Evolutionary conservation across 2,329 filamentous ascomycete genomes (phyloP).

Genomic region (Penicillium sp.): DNA sequence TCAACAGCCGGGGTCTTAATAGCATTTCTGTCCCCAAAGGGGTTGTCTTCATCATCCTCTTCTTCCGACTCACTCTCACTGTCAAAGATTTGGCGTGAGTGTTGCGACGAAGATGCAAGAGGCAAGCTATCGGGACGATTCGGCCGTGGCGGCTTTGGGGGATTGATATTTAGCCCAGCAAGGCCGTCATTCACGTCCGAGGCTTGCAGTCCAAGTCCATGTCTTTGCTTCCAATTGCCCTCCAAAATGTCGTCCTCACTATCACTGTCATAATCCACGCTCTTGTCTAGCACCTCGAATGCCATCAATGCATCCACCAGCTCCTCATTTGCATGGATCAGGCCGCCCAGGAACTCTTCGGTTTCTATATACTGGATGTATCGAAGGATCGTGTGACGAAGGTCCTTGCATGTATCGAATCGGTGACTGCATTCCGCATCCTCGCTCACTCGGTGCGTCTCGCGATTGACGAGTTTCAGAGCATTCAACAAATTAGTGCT

Average conservation of each 20-base stretch:
- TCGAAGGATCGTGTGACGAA: constrained; percentile 78
- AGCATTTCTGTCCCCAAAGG: constrained; percentile 80
- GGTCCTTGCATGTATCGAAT: constrained; percentile 82
- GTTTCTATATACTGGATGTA: constrained; percentile 91
- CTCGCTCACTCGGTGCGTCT: constrained; percentile 81
- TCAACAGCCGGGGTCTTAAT: constrained; percentile 36
- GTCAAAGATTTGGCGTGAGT: constrained; percentile 41
- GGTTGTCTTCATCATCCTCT: constrained; percentile 79
- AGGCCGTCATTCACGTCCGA: constrained; percentile 33
- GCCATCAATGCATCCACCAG: constrained; percentile 91
- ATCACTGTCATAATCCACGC: constrained; percentile 60
- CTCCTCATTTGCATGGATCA: constrained; percentile 93
- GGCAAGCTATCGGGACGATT: constrained; percentile 61
- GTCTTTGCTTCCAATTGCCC: constrained; percentile 29
- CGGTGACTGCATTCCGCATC: constrained; percentile 70
- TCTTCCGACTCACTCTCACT: constrained; percentile 57
- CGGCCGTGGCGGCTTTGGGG: constrained; percentile 45
- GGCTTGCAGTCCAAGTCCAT: constrained; percentile 14
- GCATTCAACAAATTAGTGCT: constrained; percentile 88
- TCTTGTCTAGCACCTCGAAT: constrained; percentile 83
- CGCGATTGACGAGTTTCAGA: constrained; percentile 86
- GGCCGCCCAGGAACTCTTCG: constrained; percentile 85
- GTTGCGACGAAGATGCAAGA: constrained; percentile 20
- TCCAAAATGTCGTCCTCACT: constrained; percentile 56
- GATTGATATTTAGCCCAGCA: constrained; percentile 36